Base-by-base conservation (phyloP, 768 basidiomycete species). In the Hygrocybe coccinea region DNA sequence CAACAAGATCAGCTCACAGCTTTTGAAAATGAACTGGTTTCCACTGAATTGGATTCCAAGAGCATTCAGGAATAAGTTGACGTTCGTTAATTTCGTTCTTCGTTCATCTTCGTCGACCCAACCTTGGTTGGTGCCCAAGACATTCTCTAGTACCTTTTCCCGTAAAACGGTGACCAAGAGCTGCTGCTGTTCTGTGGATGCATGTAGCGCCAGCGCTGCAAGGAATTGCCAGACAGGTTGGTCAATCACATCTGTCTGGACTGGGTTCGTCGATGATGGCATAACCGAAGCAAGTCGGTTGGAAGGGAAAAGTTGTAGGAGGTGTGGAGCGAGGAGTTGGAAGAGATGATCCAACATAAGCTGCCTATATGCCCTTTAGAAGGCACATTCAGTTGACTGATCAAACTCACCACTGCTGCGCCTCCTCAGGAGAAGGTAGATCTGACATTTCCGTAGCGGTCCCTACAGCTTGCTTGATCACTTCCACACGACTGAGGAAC, bases 191-290 rank as follows among this genome's bases (percentile, higher is more conserved):
- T 92, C 87, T 41, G 83, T 77, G 47, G 83, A 82, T 11, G 92
- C 89, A 60, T 89, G 87, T 38, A 95, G 78, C 2, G 94, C 95
- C 49, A 98, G 73, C 1, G 91, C 85, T 6, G 93, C 91, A 35
- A 97, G 80, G 78, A 94, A 91, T 67, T 90, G 87, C 93, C 94
- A 97, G n/a, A 92, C 89, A 12, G 89, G 90, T 68, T 90, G 89
- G 71, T 95, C 92, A 53, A 88, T 77, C 56, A 80, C 76, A 66
- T 89, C 88, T 33, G 79, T 77, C 1, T 78, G 72, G 15, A 73
- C 69, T 38, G 59, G 59, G 17, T 54, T 57, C 37, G 70, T 71
- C 25, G 71, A 71, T 14, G 66, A 71, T 45, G 69, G 74, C 37
- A 65, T 68, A 43, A 56, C 58, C 55, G 76, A 67, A 49, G 84